Evolutionary conservation across 768 basidiomycete species (phyloP).

Genomic region (Mycena floridula): DNA sequence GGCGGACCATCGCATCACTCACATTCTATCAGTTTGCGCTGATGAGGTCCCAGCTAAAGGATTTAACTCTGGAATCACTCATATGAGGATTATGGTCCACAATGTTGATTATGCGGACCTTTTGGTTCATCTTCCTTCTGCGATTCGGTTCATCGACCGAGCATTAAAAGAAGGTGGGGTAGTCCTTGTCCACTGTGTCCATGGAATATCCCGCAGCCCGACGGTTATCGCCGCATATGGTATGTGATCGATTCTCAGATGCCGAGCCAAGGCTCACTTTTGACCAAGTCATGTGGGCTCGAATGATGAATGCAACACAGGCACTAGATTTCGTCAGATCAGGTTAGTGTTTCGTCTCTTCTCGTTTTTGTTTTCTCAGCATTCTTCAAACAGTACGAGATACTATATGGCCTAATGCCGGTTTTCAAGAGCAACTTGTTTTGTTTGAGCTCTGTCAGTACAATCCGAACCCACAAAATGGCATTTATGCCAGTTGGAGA

Average conservation of each 20-base stretch:
- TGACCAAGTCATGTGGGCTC: slow-evolving; percentile 43
- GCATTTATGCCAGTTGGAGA: slow-evolving; percentile 66
- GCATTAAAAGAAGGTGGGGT: slow-evolving; percentile 47
- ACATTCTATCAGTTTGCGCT: slow-evolving; percentile 44
- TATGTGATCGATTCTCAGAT: slow-evolving; percentile 22
- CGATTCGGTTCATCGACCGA: slow-evolving; percentile 56
- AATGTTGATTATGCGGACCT: slow-evolving; percentile 47
- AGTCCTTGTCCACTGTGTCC: slow-evolving; percentile 67
- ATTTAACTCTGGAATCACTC: slow-evolving; percentile 42
- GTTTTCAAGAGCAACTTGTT: slow-evolving; percentile 74
- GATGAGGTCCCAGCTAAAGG: slow-evolving; percentile 57
- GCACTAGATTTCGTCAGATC: slow-evolving; percentile 46
- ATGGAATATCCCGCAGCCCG: slow-evolving; percentile 67
- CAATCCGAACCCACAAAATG: slow-evolving; percentile 49
- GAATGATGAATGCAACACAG: slow-evolving; percentile 29
- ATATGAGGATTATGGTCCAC: slow-evolving; percentile 33
- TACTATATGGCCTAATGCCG: slow-evolving; percentile 76
- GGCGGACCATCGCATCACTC: slow-evolving; percentile 24
- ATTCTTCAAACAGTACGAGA: slow-evolving; percentile 47
- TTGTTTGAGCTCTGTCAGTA: slow-evolving; percentile 72
- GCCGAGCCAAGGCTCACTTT: neutral
- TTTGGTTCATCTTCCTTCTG: slow-evolving; percentile 55
- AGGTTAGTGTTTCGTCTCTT: slow-evolving; percentile 25
- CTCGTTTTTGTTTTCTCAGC: slow-evolving; percentile 4
- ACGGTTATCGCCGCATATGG: slow-evolving; percentile 53